Evolutionary conservation across 2,329 filamentous ascomycete species (phyloP), one percentile per base, ranked within the genome.

Genomic region (Alternaria incomplexa): DNA sequence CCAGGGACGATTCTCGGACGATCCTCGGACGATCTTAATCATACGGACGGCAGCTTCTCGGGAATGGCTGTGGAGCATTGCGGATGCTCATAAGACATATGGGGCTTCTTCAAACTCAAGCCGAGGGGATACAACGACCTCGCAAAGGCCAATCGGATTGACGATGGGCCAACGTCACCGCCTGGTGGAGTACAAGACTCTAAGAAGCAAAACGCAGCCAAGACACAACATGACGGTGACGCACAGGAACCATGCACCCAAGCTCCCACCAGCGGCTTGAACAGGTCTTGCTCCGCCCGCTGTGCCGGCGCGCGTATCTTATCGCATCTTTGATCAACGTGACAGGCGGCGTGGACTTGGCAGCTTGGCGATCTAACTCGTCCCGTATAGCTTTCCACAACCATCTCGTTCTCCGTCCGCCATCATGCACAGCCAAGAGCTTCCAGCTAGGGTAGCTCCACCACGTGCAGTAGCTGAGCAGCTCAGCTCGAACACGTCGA

Each of bases 391-490:
- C 32, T 62, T 44, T 52, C 60, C 66, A 52, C 58, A 61, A 45
- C 20, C 56, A 63, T 62, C 32, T 51, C 45, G 20, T 46, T 52
- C 56, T 54, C 57, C 52, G 52, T 45, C 61, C 55, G 55, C 62
- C 47, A 62, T 58, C 50, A 58, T 58, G 54, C 53, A 56, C 32
- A 40, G 45, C 56, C 58, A 61, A 67, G 64, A 67, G 20, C 44
- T 59, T 40, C 40, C 44, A 48, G 46, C 61, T 57, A 56, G 69
- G 64, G 51, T 65, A 63, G 54, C 55, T 63, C 52, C 63, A 62
- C 69, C 74, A 76, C 73, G 74, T 76, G 74, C 71, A 66, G 61
- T 40, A 68, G 58, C 52, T 63, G 61, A 61, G 65, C 56, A 63
- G 67, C 63, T 51, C 65, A 63, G 40, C 58, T 64, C 32, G 61